phyloP scores from a whole-genome alignment of 2,329 filamentous ascomycete genomes.

The Cordyceps fumosorosea region DNA sequence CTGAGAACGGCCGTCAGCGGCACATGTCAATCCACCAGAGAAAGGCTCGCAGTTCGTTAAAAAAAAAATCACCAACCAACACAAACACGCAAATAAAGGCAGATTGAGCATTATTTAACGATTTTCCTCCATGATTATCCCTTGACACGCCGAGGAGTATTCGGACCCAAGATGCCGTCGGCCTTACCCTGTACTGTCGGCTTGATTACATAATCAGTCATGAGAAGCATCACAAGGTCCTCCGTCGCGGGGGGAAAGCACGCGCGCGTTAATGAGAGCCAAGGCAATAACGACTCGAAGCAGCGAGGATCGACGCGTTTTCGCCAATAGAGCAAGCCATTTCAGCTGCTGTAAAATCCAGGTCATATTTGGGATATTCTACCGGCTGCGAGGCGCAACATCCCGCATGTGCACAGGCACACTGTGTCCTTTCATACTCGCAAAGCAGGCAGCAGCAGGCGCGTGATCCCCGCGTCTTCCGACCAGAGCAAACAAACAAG shows the following conservation, averaged over 20 bases:
- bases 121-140: no score
- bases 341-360: not conserved
- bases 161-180: no score
- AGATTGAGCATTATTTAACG: no score
- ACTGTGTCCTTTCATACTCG: slow-evolving; percentile 2
- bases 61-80: no score
- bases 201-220: slow-evolving; percentile 2
- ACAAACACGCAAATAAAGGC: no score
- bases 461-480: not conserved
- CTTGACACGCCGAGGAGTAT: no score
- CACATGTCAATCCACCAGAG: no score
- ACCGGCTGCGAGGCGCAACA: not conserved
- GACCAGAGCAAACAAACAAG: not conserved
- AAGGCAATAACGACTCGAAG: not conserved
- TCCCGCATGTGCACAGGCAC: not conserved
- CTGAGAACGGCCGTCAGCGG: no score
- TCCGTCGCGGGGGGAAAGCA: not conserved
- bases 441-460: not conserved
- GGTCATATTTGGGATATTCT: not conserved
- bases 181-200: not conserved
- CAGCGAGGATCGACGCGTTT: not conserved
- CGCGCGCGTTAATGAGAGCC: not conserved
- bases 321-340: not conserved
- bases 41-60: no score
- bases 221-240: slow-evolving; percentile 4